Conservation (phyloP, 179 eudicot species). For the Camellia oleifera region DNA sequence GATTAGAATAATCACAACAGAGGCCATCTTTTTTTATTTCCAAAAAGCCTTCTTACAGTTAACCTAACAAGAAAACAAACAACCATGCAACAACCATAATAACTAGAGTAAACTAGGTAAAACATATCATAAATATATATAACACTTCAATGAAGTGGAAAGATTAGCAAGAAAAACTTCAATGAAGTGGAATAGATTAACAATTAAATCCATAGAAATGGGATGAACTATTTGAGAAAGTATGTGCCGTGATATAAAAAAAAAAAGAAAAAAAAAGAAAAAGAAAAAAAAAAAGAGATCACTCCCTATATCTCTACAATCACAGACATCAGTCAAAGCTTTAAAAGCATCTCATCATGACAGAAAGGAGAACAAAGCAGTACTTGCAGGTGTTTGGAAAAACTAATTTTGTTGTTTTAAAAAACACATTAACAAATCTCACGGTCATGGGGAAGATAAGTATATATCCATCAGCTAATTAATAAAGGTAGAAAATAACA, state of each 20-base stretch:
- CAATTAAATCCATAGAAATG: neutral
- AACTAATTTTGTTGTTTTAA: neutral
- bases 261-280: neutral
- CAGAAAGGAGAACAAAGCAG: neutral
- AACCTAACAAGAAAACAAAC: neutral
- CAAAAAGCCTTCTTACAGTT: neutral
- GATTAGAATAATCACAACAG: neutral
- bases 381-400: neutral
- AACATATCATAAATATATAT: neutral
- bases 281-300: neutral
- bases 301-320: neutral
- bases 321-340: conserved; percentile 10
- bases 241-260: neutral
- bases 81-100: neutral
- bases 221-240: neutral
- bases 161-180: too few relatives aligned
- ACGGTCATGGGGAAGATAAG: too few relatives aligned
- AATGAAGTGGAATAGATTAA: neutral
- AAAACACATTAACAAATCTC: too few relatives aligned
- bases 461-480: neutral
- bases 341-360: neutral
- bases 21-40: neutral
- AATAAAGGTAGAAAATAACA: neutral
- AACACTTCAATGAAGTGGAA: neutral
- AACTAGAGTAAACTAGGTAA: neutral